Percentiles rank a stretch among this genome's conserved stretches.
phyloP scores from a whole-genome alignment of 108 stramenopile species.

The Licmophora abbreviata region DNA sequence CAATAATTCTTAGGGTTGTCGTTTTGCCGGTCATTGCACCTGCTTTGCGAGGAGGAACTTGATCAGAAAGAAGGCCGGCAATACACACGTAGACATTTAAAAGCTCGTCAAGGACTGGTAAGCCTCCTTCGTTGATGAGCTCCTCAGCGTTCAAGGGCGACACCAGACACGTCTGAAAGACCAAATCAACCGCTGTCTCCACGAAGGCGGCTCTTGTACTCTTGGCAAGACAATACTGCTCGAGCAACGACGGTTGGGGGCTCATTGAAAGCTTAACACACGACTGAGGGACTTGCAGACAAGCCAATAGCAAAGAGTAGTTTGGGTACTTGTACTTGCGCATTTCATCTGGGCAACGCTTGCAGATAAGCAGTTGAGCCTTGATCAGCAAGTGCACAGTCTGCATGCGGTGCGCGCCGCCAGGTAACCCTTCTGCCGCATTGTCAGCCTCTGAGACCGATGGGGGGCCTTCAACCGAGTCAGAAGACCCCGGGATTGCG shows the following conservation, averaged over 20 bases:
- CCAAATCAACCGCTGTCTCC: slow-evolving; percentile 26
- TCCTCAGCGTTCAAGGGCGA: slow-evolving; percentile 77
- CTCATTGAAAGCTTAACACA: slow-evolving; percentile 3
- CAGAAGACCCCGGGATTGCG: slow-evolving; percentile 1
- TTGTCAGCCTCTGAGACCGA: slow-evolving; percentile 7
- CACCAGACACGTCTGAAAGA: slow-evolving; percentile 59
- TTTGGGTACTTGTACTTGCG: slow-evolving; percentile 68
- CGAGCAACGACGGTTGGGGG: slow-evolving; percentile 7
- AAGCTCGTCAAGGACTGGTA: slow-evolving; percentile 31
- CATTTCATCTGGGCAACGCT: slow-evolving; percentile 52
- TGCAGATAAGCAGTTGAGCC: slow-evolving; percentile 63
- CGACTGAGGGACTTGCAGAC: slow-evolving; percentile 27
- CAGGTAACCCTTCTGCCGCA: slow-evolving; percentile 30
- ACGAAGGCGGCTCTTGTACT: slow-evolving; percentile 33
- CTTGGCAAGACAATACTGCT: slow-evolving; percentile 18
- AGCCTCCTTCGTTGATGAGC: slow-evolving; percentile 46
- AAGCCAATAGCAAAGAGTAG: slow-evolving; percentile 43
- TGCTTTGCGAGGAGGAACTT: slow-evolving; percentile 5
- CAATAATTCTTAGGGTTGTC: slow-evolving; percentile 26
- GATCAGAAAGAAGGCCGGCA: slow-evolving; percentile 3
- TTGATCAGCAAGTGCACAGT: slow-evolving; percentile 43
- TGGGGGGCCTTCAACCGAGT: slow-evolving; percentile 2
- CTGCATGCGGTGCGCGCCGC: slow-evolving; percentile 35
- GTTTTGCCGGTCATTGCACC: background rate
- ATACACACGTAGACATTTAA: slow-evolving; percentile 32